A percentile compares a stretch with the other conserved stretches of the same genome.
phyloP scores from a whole-genome alignment of 148 eudicot species.

The Cornus controversa region DNA sequence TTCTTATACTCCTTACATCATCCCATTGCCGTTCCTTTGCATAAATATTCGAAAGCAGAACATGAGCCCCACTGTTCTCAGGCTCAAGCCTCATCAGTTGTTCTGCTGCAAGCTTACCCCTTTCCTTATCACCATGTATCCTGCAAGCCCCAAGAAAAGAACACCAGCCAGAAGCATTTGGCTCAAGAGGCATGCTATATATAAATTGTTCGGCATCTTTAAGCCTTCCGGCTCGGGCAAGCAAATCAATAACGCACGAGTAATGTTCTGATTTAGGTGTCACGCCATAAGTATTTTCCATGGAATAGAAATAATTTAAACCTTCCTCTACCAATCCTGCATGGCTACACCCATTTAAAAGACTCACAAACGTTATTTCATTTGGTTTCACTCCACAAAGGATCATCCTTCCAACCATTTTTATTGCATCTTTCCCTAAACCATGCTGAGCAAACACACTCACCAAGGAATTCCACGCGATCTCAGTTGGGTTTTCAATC shows the following conservation, averaged over 20 bases:
- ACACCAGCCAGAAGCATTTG: constrained; percentile 53
- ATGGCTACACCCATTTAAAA: constrained; percentile 59
- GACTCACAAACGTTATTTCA: constrained; percentile 40
- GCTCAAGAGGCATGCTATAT: constrained; percentile 52
- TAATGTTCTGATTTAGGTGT: constrained; percentile 44
- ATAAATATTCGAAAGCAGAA: constrained; percentile 49
- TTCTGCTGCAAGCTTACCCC: constrained; percentile 43
- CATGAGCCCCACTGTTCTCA: constrained; percentile 41
- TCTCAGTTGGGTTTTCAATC: constrained; percentile 22
- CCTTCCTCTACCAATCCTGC: constrained; percentile 53
- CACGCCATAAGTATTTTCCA: constrained; percentile 35
- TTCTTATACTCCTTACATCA: constrained; percentile 37
- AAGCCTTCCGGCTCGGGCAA: constrained; percentile 56
- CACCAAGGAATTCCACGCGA: constrained; percentile 42
- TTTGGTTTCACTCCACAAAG: constrained; percentile 32
- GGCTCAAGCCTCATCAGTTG: constrained; percentile 45
- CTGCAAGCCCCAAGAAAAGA: constrained; percentile 54
- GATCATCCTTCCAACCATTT: constrained; percentile 31
- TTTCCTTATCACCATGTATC: constrained; percentile 31
- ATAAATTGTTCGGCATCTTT: constrained; percentile 46
- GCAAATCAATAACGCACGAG: constrained; percentile 53
- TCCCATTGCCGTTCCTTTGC: constrained; percentile 50
- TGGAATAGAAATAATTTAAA: constrained; percentile 35
- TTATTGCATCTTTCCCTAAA: constrained; percentile 30
- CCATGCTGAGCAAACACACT: constrained; percentile 48